Evolutionary conservation across 1,139 yeast species (phyloP).

Genomic region (Nadsonia starkeyi-henricii): DNA sequence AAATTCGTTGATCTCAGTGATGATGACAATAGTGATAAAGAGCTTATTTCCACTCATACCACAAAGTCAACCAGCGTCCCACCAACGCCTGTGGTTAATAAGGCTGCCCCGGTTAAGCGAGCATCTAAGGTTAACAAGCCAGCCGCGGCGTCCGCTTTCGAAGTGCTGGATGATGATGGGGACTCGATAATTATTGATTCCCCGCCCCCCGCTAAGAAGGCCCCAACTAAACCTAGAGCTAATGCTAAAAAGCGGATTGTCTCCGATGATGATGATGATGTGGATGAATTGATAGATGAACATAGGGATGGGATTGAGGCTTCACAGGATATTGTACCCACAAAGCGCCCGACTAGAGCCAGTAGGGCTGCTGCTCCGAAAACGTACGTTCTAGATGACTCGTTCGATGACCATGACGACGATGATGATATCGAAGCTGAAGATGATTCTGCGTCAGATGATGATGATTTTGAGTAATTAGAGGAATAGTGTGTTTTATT

Average conservation of each 20-base stretch:
- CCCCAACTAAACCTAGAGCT: constrained; percentile 10
- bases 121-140: too few species aligned
- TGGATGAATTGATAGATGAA: constrained; percentile 3
- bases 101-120: too few species aligned
- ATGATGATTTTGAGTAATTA: constrained; percentile 3
- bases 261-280: constrained; percentile 8
- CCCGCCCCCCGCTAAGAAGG: constrained; percentile 6
- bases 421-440: constrained; percentile 7
- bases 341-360: constrained; percentile 6
- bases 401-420: constrained; percentile 5
- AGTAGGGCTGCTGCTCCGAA: constrained; percentile 6
- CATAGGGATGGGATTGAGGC: background rate
- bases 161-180: too few species aligned
- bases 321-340: too few species aligned
- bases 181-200: too few species aligned
- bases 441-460: constrained; percentile 3
- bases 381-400: constrained; percentile 6
- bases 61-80: too few species aligned
- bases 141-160: too few species aligned
- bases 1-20: constrained; percentile 1
- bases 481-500: constrained; percentile 1
- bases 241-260: constrained; percentile 6
- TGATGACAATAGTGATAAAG: constrained; percentile 6
- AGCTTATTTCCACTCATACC: constrained; percentile 1
- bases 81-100: too few species aligned